Evolutionary conservation across 2,329 filamentous ascomycete genomes (phyloP).

Genomic region (Simplicillium sp.): DNA sequence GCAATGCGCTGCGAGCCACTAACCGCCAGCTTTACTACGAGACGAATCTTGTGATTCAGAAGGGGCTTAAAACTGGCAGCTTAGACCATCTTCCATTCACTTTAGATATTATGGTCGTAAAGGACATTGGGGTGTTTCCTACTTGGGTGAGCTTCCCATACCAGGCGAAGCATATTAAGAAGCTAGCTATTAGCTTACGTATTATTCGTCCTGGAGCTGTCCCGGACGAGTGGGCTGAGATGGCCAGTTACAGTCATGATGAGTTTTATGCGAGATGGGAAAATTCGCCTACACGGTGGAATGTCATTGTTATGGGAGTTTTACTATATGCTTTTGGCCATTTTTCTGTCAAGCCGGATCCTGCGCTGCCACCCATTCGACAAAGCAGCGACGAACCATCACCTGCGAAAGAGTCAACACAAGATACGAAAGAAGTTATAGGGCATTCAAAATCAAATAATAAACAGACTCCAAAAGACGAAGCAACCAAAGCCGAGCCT

Average conservation of each 20-base stretch:
- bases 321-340: background rate
- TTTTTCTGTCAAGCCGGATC: background rate
- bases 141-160: slow-evolving; percentile 2
- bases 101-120: slow-evolving; percentile 3
- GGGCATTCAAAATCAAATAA: too few relatives aligned
- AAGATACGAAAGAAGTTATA: too few relatives aligned
- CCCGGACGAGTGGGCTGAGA: slow-evolving; percentile 1
- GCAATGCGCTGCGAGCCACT: slow-evolving; percentile 1
- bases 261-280: background rate
- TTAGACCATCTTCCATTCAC: background rate
- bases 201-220: slow-evolving; percentile 1
- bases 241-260: background rate
- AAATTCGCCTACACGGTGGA: background rate
- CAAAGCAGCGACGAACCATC: too few relatives aligned
- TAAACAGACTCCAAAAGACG: too few relatives aligned
- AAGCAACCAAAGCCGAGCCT: too few relatives aligned
- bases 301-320: background rate
- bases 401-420: too few relatives aligned
- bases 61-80: slow-evolving; percentile 1
- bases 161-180: slow-evolving; percentile 1
- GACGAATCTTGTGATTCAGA: background rate
- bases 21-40: slow-evolving; percentile 2
- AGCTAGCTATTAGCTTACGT: slow-evolving; percentile 1
- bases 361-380: background rate
- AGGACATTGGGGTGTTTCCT: slow-evolving; percentile 2